Base-by-base conservation (phyloP, 2,329 filamentous ascomycete genomes). In the Cladosporium sp. region DNA sequence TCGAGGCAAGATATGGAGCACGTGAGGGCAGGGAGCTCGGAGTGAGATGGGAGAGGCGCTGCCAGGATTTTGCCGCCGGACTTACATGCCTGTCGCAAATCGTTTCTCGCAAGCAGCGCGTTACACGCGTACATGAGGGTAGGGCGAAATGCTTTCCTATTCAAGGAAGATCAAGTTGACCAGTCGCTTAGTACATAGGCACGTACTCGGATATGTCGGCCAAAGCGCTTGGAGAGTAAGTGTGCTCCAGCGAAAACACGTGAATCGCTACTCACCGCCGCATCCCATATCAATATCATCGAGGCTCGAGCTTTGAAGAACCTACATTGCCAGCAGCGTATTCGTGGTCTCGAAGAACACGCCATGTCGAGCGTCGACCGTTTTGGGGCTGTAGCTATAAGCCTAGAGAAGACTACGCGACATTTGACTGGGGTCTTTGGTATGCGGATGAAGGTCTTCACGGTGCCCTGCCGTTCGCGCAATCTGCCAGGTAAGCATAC, bases 401-500 rank as follows among this genome's bases (percentile, higher is more conserved):
- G 41, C 41, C 41, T 47, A 47, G 41, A 47, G 41, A 47, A 12
- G 21, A 47, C n/a, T 47, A 24, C n/a, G 41, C 41, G 41, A 47
- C n/a, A 47, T 47, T 47, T 47, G 41, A 47, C 41, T 47, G n/a
- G 41, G 41, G 41, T 47, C 41, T 4, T 47, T 47, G 41, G 41
- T 47, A 47, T 47, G 41, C 41, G 41, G 41, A 10, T 24, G n/a
- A 47, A 47, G 41, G n/a, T 47, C 41, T 47, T 47, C 41, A 47
- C n/a, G n/a, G 41, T 47, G 41, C 41, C 41, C 41, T 47, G 32
- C 51, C 60, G 34, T 47, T 64, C 30, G 49, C 49, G 60, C 60
- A 64, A 64, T 55, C 60, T 64, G 52, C 34, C 49, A 44, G 54
- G 60, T 64, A 64, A 51, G 60, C 60, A 64, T 64, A 30, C 60